Conservation (phyloP, 1,284 basidiomycete genomes). For the Trichosporon asahii region DNA sequence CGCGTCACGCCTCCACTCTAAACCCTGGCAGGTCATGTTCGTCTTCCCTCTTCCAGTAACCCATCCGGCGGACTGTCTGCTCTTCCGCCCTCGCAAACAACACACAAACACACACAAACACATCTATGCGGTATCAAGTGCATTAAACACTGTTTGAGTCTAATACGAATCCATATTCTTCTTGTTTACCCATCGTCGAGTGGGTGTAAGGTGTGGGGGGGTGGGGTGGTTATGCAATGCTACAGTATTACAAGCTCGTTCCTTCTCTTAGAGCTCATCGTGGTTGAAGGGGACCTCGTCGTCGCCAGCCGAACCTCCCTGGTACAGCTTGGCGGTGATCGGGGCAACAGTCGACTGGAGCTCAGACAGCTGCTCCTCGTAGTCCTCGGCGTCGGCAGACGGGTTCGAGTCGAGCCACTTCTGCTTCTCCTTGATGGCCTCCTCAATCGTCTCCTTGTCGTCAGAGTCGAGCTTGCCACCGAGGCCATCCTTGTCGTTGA, state of each 20-base stretch:
- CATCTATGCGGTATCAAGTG: background rate
- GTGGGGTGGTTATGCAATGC: slow-evolving; percentile 5
- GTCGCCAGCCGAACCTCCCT: slow-evolving; percentile 51
- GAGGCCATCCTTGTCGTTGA: slow-evolving; percentile 80
- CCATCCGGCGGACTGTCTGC: background rate
- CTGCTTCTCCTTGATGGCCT: slow-evolving; percentile 78
- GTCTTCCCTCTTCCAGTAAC: slow-evolving; percentile 7
- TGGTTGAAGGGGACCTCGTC: slow-evolving; percentile 49
- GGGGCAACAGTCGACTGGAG: slow-evolving; percentile 67
- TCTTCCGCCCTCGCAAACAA: background rate
- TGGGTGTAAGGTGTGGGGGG: background rate
- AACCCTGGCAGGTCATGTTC: slow-evolving; percentile 4
- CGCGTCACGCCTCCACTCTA: background rate
- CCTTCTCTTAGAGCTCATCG: slow-evolving; percentile 52
- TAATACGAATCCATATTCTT: slow-evolving; percentile 9
- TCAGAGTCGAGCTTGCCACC: slow-evolving; percentile 82
- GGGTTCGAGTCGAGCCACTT: slow-evolving; percentile 87
- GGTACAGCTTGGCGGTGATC: slow-evolving; percentile 77
- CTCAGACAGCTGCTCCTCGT: slow-evolving; percentile 83
- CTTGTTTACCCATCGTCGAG: background rate
- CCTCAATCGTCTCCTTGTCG: slow-evolving; percentile 84
- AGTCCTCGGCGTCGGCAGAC: slow-evolving; percentile 74
- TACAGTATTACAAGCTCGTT: background rate
- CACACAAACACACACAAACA: background rate
- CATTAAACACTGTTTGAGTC: slow-evolving; percentile 9